Evolutionary conservation across 2,329 filamentous ascomycete species (phyloP), one percentile per base, ranked within the genome.

Genomic region (Fusarium verticillioides): DNA sequence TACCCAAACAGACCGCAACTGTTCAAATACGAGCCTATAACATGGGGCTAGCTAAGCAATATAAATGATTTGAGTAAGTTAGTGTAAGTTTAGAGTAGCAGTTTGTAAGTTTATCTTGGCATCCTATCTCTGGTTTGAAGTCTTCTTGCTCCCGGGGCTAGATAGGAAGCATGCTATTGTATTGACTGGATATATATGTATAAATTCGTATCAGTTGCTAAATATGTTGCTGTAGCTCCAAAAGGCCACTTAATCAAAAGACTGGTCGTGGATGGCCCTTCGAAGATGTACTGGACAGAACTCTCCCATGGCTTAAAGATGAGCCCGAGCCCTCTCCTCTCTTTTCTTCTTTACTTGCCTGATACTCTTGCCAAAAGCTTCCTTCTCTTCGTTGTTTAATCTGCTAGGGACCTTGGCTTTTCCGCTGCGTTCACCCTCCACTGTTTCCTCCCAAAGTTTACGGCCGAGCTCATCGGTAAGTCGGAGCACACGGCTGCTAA

Each of bases 401-500:
- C 81, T 82, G n/a, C 82, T 83, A 11, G 84, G 83, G 12, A 79
- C 80, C 59, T 79, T 81, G 32, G 77, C 80, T 63, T 82, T 84
- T 10, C 80, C 80, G 5, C 68, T 76, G 28, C 74, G 78, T 5
- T 84, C 83, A 10, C 78, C 83, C 47, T 81, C 82, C 23, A 83
- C 80, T 3, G 85, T 87, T 62, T 88, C 87, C 43, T 87, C 87
- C 82, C 94, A 98, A 26, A 98, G 81, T 66, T 87, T 86, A 59
- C 85, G 82, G 0, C 94, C 95, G 15, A 97, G 87, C 52, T 87
- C 82, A 78, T 97, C 95, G 13, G 93, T 92, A 75, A 98, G 86
- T 11, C 87, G 85, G 42, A 98, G 82, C 16, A 99, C 96, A 26
- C 96, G 88, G 18, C 89, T 93, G 75, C 92, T 93, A 7, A 98